Base-by-base conservation (phyloP, 495 filamentous ascomycete species). In the Xylaria scruposa region DNA sequence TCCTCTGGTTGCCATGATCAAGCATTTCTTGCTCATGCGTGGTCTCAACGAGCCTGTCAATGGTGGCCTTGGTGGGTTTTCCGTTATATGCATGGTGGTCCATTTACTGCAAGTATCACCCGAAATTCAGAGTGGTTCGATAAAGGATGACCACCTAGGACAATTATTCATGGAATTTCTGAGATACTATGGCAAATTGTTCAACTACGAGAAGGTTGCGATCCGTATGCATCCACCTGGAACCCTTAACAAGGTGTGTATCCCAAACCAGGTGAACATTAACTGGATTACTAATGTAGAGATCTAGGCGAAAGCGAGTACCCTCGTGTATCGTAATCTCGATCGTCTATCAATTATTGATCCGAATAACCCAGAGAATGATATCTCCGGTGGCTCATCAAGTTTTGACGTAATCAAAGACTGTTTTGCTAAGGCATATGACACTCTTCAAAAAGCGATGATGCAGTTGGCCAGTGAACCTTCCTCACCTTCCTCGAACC, bases 21-120 rank as follows among this genome's bases (percentile, higher is more conserved):
- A 99, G 81, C 97, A 98, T 67, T 94, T 97, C 68, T 83, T 99
- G 24, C 83, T 91, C 21, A 95, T 99, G 88, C 88, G 94, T 53
- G 92, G 90, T 2, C 84, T 98, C 46, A 97, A 98, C 72, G 96
- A 99, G 78, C 94, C 97, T 3, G 90, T 91, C 24, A 91, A 88
- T 54, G 97, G 97, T 68, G 97, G 97, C 0, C 86, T 99, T n/a
- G 97, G 96, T 44, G 95, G 95, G 1, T 98, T 98, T 76, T 92
- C 94, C 1, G 91, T 97, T 65, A 97, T 92, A 51, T 99, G 97
- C 82, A 86, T 99, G 53, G 92, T 98, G n/a, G 90, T 93, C 63
- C 94, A 90, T 79, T 83, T 97, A 73, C 81, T 98, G 19, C 91
- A 97, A 75, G 88, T 91, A 69, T 86, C 92, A 83, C 93, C 94